Evolutionary conservation across 345 rosid genomes (phyloP), one percentile per base, ranked within the genome.

Genomic region (Pseudoturritis turrita): DNA sequence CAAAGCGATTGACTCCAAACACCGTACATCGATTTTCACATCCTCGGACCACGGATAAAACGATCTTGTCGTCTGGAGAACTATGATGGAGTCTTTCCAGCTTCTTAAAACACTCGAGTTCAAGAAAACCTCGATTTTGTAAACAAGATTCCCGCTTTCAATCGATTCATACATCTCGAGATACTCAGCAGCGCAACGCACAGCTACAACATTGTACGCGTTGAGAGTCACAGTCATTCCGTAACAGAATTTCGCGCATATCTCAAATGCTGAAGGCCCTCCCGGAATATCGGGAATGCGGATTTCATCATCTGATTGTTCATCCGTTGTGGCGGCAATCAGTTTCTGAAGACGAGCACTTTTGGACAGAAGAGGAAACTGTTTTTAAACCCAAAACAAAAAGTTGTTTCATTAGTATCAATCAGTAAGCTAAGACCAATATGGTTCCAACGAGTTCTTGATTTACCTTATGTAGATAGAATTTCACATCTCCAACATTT

Each of bases 161-260:
- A 82, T 43, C 0, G 83, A 65, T 59, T 89, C 91, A 10, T 75
- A 81, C 91, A 89, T 89, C 75, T 87, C 87, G 1, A 89, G 83
- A 82, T 85, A 89, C 39, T 89, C 92, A 0, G 96, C 96, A 4
- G 92, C 97, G 71, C 98, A 93, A 21, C 92, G 85, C 51, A 87
- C 88, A 5, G 91, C 89, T 13, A 89, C 92, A 10, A 89, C 94
- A 73, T 90, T 89, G 83, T 89, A 90, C 2, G 97, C 89, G 18
- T 89, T 90, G 72, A 93, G 92, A 7, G 97, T 90, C 59, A 93
- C 97, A 1, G 81, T 83, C 88, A 93, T 90, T 12, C 97, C 97
- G 44, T 93, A 93, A 77, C 97, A 93, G 78, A 93, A 93, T 63
- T 93, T 93, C 2, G 89, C 90, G 64, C 98, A 90, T 59, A 86